Conservation (phyloP, 1,139 yeast genomes). For the Lodderomyces pseudojiufengensis region DNA sequence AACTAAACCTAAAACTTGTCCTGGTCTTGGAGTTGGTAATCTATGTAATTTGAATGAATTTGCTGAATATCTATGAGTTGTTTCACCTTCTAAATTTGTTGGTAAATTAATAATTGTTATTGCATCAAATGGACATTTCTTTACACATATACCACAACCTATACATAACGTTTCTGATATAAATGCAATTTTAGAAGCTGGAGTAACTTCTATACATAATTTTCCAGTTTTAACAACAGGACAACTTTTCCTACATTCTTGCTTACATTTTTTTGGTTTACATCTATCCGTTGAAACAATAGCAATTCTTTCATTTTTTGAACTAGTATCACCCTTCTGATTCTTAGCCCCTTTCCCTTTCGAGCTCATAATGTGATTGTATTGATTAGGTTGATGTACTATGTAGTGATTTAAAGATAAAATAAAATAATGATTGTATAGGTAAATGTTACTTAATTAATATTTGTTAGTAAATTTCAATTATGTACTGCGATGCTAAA, state of each 20-base stretch:
- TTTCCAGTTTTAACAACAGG: slow-evolving; percentile 98
- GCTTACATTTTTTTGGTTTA: slow-evolving; percentile 97
- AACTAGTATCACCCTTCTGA: slow-evolving; percentile 39
- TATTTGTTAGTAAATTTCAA: too few relatives aligned
- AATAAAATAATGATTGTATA: slow-evolving; percentile 1
- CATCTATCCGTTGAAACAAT: slow-evolving; percentile 91
- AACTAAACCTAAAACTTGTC: slow-evolving; percentile 94
- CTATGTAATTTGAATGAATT: slow-evolving; percentile 96
- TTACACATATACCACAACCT: slow-evolving; percentile 99
- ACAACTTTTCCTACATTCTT: slow-evolving; percentile 94
- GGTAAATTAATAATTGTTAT: slow-evolving; percentile 93
- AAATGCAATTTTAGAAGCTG: slow-evolving; percentile 87
- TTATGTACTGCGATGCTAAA: too few relatives aligned
- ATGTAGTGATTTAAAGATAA: neutral
- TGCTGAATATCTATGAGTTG: slow-evolving; percentile 96
- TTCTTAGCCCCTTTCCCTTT: slow-evolving; percentile 12
- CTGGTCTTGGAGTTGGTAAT: slow-evolving; percentile 97
- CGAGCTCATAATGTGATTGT: slow-evolving; percentile 11
- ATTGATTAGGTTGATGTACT: neutral
- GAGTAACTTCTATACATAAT: slow-evolving; percentile 93
- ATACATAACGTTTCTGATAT: slow-evolving; percentile 94
- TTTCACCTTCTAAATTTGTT: slow-evolving; percentile 86
- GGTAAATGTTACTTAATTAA: neutral
- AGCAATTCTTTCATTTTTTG: slow-evolving; percentile 81
- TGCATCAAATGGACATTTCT: slow-evolving; percentile 97